Base-by-base conservation (phyloP, 108 stramenopile genomes). In the Nitzschia sp. region DNA sequence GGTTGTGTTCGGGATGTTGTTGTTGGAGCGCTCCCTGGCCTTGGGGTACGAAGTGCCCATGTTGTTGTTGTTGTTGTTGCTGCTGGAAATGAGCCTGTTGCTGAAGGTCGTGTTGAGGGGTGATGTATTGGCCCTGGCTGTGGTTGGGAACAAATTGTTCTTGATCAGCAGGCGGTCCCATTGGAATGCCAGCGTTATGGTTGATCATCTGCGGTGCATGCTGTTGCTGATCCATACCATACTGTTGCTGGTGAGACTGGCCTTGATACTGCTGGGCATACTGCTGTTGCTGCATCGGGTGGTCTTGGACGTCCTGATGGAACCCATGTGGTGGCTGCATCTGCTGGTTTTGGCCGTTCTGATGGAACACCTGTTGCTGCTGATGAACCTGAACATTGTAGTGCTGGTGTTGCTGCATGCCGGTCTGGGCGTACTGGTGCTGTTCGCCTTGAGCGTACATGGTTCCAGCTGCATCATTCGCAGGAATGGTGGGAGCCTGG, bases 161-260 rank as follows among this genome's bases (percentile, higher is more conserved):
- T n/a, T n/a, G n/a, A n/a, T n/a, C n/a, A n/a, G n/a, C n/a, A n/a
- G n/a, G n/a, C n/a, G n/a, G n/a, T n/a, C n/a, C n/a, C n/a, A n/a
- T n/a, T n/a, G n/a, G n/a, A n/a, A n/a, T n/a, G n/a, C n/a, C n/a
- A n/a, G n/a, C n/a, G n/a, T n/a, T n/a, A n/a, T n/a, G n/a, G n/a
- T n/a, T n/a, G n/a, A n/a, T n/a, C 31, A 26, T 53, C 24, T 68
- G 66, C 54, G 54, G 46, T 31, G 34, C 47, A 21, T 54, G 69
- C 69, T 48, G 69, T 11, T 70, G 57, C 46, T 2, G 54, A 25
- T 34, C 24, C 33, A n/a, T 21, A 23, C 38, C 15, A 31, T 55
- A 25, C 67, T 68, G 67, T 32, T 28, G 48, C 6, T 68, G 45
- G n/a, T 59, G 56, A 11, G 11, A n/a, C 58, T 59, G 58, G 1